These are phyloP conservation scores for Antitrichia curtipendula DNA, from an alignment of 225 moss, liverwort and hornwort species.

Conservation along the genomic window DNA sequence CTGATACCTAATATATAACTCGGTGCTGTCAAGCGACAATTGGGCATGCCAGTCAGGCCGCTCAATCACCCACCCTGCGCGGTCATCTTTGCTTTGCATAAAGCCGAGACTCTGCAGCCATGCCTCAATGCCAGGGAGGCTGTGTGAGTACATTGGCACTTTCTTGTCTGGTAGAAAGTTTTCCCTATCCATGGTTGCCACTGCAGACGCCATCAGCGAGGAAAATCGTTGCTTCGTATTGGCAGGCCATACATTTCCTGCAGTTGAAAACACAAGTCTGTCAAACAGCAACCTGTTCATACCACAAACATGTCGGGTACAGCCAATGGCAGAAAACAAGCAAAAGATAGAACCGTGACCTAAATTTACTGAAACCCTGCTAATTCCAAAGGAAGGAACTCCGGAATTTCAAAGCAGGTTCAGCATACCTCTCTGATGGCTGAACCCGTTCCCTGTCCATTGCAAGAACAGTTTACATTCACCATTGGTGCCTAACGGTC, in stretches of 20 bases:
- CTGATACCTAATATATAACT: conserved; percentile 70
- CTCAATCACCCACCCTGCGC: conserved; percentile 65
- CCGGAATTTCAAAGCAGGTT: neutral
- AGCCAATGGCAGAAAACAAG: neutral
- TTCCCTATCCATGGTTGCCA: conserved; percentile 41
- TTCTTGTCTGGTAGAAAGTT: conserved; percentile 80
- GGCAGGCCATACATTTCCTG: conserved; percentile 1
- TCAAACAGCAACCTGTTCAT: neutral
- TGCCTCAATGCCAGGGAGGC: conserved; percentile 80
- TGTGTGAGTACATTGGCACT: conserved; percentile 87
- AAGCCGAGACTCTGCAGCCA: conserved; percentile 81
- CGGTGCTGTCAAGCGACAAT: conserved; percentile 76
- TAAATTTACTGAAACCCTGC: neutral
- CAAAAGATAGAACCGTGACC: too few relatives aligned
- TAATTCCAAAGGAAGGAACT: neutral
- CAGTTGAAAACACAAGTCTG: neutral
- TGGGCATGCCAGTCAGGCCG: conserved; percentile 94
- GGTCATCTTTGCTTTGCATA: conserved; percentile 67
- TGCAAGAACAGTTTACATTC: conserved; percentile 2
- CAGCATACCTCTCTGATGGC: conserved; percentile 4
- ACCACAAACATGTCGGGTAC: neutral
- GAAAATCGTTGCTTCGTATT: neutral
- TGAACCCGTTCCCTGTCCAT: neutral
- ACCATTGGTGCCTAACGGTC: neutral
- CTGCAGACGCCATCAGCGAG: conserved; percentile 9